A percentile compares a stretch with the other conserved stretches of the same genome.
phyloP scores from a whole-genome alignment of 2,329 filamentous ascomycete species.

The Amphichorda felina region DNA sequence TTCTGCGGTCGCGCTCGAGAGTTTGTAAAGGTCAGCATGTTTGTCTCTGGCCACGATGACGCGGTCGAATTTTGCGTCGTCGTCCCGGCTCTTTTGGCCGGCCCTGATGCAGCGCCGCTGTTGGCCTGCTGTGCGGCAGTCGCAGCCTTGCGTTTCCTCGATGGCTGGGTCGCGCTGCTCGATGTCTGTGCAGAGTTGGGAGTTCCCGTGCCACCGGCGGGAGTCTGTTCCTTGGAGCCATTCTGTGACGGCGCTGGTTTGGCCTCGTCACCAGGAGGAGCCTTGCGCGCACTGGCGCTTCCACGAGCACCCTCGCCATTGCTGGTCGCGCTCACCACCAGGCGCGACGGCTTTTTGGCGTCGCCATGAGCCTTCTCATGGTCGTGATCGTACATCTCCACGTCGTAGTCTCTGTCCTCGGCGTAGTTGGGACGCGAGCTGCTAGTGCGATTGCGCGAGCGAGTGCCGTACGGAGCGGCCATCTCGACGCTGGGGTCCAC shows the following conservation, averaged over 20 bases:
- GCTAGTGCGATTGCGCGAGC: conserved; percentile 78
- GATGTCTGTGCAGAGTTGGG: conserved; percentile 36
- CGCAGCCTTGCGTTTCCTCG: conserved; percentile 81
- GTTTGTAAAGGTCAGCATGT: conserved; percentile 80
- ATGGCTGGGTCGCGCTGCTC: conserved; percentile 28
- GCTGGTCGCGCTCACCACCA: conserved; percentile 26
- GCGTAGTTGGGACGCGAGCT: conserved; percentile 84
- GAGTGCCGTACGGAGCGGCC: conserved; percentile 75
- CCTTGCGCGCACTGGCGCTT: conserved; percentile 27
- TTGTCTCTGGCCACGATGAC: conserved; percentile 49
- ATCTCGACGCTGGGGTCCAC: conserved; percentile 39
- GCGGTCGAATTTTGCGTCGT: conserved; percentile 22
- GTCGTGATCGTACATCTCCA: conserved; percentile 67
- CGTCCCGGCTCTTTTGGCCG: conserved; percentile 13
- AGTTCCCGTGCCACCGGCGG: conserved; percentile 12
- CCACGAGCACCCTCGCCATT: conserved; percentile 19
- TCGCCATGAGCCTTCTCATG: conserved; percentile 43
- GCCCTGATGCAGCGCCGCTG: conserved; percentile 6
- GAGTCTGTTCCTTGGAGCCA: conserved; percentile 22
- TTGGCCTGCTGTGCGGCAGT: conserved; percentile 9
- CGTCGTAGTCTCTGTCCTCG: conserved; percentile 82
- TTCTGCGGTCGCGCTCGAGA: conserved; percentile 57
- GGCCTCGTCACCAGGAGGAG: conserved; percentile 20
- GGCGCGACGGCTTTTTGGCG: conserved; percentile 43
- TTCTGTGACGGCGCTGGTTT: conserved; percentile 22